Conservation (phyloP, 768 basidiomycete genomes). For the Psilocybe subaeruginosa region DNA sequence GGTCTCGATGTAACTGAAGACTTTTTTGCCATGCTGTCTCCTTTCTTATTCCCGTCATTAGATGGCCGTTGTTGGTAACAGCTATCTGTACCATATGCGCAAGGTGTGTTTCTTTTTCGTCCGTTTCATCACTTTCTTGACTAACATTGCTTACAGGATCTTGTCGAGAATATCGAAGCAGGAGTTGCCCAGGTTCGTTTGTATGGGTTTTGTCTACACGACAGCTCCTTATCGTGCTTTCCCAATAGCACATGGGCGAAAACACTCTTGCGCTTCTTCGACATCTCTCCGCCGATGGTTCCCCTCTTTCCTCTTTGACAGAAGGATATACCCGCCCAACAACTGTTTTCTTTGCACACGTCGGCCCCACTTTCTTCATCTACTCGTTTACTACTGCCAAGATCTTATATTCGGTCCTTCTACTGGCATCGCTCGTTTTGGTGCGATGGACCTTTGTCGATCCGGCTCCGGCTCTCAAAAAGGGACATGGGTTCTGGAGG, state of each 20-base stretch:
- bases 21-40: neutral
- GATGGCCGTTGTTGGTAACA: constrained; percentile 92
- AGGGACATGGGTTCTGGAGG: constrained; percentile 37
- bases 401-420: constrained; percentile 58
- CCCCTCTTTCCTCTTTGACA: constrained; percentile 69
- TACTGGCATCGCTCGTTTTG: constrained; percentile 48
- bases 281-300: constrained; percentile 70
- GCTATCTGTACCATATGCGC: constrained; percentile 93
- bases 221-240: neutral
- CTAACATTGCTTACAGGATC: constrained; percentile 47
- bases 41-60: constrained; percentile 27
- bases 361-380: constrained; percentile 69
- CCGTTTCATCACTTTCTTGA: neutral
- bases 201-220: neutral
- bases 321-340: constrained; percentile 51
- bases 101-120: constrained; percentile 51
- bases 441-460: constrained; percentile 38
- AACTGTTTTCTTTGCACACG: constrained; percentile 78
- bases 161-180: constrained; percentile 81
- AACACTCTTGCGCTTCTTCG: constrained; percentile 81
- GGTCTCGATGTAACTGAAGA: constrained; percentile 76
- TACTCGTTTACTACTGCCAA: constrained; percentile 78
- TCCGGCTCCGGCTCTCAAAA: constrained; percentile 34
- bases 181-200: constrained; percentile 68
- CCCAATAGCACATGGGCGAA: constrained; percentile 84